A percentile compares a stretch with the other conserved stretches of the same genome.
Conservation (phyloP, 495 filamentous ascomycete species). For the Aspergillus hancockii region DNA sequence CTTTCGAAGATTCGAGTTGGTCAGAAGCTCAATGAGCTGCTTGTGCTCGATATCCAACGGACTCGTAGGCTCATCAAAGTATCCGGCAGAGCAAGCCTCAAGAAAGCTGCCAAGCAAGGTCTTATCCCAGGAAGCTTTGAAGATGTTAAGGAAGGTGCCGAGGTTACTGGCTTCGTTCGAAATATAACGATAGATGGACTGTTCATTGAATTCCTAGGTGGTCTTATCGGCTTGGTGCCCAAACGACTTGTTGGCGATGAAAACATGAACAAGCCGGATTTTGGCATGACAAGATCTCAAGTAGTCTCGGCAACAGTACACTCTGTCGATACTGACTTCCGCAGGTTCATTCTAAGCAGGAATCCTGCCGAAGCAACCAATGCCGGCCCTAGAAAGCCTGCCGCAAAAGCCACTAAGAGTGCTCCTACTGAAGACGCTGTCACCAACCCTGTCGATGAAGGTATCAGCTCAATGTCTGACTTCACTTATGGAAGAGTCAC, state of each 20-base stretch:
- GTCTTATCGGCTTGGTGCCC: slow-evolving; percentile 73
- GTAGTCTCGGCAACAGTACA: slow-evolving; percentile 68
- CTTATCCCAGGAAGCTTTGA: slow-evolving; percentile 66
- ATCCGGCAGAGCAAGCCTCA: slow-evolving; percentile 76
- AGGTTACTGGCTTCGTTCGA: slow-evolving; percentile 78
- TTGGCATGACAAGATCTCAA: slow-evolving; percentile 73
- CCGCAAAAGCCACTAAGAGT: slow-evolving; percentile 17
- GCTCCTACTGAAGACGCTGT: slow-evolving; percentile 43
- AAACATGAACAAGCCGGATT: slow-evolving; percentile 63
- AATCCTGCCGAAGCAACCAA: slow-evolving; percentile 41
- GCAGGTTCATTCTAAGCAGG: slow-evolving; percentile 65
- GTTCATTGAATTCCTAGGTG: slow-evolving; percentile 81
- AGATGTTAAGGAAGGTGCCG: slow-evolving; percentile 65
- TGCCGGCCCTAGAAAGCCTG: slow-evolving; percentile 31
- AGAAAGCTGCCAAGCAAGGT: slow-evolving; percentile 69
- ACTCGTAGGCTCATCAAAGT: slow-evolving; percentile 70
- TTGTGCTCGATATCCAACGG: slow-evolving; percentile 78
- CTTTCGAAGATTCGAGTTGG: slow-evolving; percentile 79
- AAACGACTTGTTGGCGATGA: slow-evolving; percentile 74
- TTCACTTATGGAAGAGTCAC: slow-evolving; percentile 72
- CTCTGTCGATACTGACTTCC: slow-evolving; percentile 59
- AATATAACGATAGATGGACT: slow-evolving; percentile 75
- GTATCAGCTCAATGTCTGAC: slow-evolving; percentile 64
- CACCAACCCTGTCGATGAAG: slow-evolving; percentile 69
- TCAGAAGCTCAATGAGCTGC: slow-evolving; percentile 77